Evolutionary conservation across 305 asterid species (phyloP).

Genomic region (Plantago lanceolata): DNA sequence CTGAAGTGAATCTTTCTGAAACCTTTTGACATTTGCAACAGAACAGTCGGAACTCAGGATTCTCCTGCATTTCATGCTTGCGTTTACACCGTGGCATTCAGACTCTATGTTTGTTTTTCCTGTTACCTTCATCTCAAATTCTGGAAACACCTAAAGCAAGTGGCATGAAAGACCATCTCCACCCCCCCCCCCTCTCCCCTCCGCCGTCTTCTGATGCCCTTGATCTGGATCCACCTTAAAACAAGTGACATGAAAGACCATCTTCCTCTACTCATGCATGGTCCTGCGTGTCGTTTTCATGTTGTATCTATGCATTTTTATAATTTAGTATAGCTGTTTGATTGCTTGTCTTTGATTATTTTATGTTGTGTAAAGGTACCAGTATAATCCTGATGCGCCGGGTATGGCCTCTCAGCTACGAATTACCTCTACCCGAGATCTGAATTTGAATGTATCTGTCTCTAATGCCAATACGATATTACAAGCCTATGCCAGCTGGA

Average conservation of each 20-base stretch:
- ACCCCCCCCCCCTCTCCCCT: too few species aligned
- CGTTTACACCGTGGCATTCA: slow-evolving; percentile 1
- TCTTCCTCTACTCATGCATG: not conserved
- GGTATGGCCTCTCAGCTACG: slow-evolving; percentile 86
- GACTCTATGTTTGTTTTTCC: not conserved
- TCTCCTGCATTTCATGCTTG: slow-evolving; percentile 1
- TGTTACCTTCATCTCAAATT: slow-evolving; percentile 1
- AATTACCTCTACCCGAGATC: slow-evolving; percentile 65
- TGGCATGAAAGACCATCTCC: not conserved
- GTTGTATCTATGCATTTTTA: not conserved
- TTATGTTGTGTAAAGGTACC: slow-evolving; percentile 52
- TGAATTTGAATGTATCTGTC: slow-evolving; percentile 75
- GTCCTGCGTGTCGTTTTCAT: slow-evolving; percentile 1
- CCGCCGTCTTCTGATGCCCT: not conserved
- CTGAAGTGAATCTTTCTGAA: slow-evolving; percentile 16
- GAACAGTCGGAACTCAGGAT: slow-evolving; percentile 12
- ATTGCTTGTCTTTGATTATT: slow-evolving; percentile 18
- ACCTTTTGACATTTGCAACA: slow-evolving; percentile 19
- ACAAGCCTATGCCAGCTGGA: slow-evolving; percentile 99
- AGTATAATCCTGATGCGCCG: slow-evolving; percentile 63
- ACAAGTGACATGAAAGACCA: not conserved
- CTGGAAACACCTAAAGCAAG: not conserved
- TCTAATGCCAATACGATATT: slow-evolving; percentile 84
- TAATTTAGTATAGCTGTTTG: not conserved
- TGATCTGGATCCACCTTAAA: slow-evolving; percentile 1